These are phyloP conservation scores for Urostyla sp. DNA, from an alignment of 73 alveolate species.

Conservation along the genomic window DNA sequence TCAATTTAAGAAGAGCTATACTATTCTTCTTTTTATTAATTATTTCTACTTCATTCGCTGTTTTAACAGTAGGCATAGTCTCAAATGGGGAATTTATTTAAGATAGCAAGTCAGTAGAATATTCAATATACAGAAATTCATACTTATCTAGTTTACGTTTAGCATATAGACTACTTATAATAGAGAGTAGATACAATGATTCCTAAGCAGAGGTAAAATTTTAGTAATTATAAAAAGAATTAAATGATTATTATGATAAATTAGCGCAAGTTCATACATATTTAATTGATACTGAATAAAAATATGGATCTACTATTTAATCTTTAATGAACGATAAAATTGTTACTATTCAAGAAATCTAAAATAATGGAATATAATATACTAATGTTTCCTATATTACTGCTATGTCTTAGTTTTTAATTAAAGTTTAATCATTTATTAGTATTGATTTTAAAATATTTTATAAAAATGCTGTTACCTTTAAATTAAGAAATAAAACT, in stretches of 20 bases:
- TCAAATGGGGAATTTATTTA: conserved; percentile 8
- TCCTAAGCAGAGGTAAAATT: not conserved
- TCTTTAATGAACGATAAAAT: not conserved
- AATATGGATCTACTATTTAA: not conserved
- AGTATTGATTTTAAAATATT: too few relatives aligned
- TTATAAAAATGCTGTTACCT: too few relatives aligned
- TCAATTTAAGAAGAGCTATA: conserved; percentile 15
- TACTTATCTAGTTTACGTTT: conserved; percentile 19
- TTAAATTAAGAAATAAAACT: too few relatives aligned
- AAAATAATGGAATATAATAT: not conserved
- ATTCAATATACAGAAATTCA: not conserved
- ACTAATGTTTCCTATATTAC: not conserved
- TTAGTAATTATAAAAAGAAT: not conserved
- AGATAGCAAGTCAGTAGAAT: not conserved
- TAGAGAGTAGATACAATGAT: not conserved
- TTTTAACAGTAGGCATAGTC: conserved; percentile 8
- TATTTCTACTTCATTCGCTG: conserved; percentile 13
- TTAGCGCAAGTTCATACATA: not conserved
- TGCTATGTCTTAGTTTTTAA: conserved; percentile 4
- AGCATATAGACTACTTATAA: conserved; percentile 30
- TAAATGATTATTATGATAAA: not conserved
- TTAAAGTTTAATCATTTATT: not conserved
- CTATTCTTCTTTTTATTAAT: not conserved
- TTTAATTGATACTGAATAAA: not conserved
- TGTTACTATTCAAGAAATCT: not conserved